Conservation (phyloP, 305 asterid genomes). For the Ilex paraguariensis region DNA sequence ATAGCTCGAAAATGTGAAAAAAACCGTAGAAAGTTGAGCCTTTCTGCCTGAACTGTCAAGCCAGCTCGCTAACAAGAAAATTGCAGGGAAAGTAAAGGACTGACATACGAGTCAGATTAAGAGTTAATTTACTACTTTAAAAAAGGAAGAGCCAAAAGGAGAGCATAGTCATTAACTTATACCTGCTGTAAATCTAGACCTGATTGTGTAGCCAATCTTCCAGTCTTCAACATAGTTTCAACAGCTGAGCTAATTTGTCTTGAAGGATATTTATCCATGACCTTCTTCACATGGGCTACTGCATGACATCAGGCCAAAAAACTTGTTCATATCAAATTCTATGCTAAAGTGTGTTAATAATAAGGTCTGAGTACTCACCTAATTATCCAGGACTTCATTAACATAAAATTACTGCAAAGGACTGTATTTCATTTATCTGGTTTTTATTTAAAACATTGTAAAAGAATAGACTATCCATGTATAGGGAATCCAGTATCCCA, state of each 20-base stretch:
- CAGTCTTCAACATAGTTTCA: constrained; percentile 87
- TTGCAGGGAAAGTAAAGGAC: too few species aligned
- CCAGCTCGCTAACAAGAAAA: constrained; percentile 66
- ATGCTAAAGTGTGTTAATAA: too few species aligned
- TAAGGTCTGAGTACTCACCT: too few species aligned
- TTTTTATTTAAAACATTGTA: too few species aligned
- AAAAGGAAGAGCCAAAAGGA: not conserved
- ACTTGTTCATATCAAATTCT: not conserved
- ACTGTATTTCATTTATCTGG: too few species aligned
- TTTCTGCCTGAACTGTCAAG: constrained; percentile 87
- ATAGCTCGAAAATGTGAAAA: constrained; percentile 94
- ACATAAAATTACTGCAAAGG: too few species aligned
- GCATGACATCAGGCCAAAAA: constrained; percentile 20
- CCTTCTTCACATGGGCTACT: constrained; percentile 64
- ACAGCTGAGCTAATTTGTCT: constrained; percentile 58
- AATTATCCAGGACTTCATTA: too few species aligned
- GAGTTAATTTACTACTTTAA: too few species aligned
- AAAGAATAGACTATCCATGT: too few species aligned
- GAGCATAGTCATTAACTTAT: constrained; percentile 15
- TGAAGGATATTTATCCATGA: constrained; percentile 53
- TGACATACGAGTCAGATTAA: too few species aligned
- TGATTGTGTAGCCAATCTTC: constrained; percentile 59
- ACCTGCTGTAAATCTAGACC: constrained; percentile 96
- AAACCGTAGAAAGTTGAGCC: constrained; percentile 86
- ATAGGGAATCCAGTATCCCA: too few species aligned